These are phyloP conservation scores for Tuber borchii DNA, from an alignment of 495 filamentous ascomycete genomes.

Conservation along the genomic window DNA sequence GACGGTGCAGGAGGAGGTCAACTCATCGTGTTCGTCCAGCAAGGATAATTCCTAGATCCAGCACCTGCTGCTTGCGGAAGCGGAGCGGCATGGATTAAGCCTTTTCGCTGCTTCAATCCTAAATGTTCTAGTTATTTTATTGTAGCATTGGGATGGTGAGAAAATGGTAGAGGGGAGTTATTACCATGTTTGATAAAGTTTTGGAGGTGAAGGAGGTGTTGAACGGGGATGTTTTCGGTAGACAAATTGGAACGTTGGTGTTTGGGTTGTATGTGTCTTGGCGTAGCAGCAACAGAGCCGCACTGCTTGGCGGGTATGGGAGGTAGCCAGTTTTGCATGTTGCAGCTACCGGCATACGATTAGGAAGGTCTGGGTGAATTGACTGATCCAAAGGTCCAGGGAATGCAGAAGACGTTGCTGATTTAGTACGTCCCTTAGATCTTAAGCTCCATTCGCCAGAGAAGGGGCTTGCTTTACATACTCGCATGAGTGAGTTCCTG, in stretches of 20 bases:
- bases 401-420: neutral
- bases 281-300: neutral
- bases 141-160: neutral
- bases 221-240: neutral
- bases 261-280: neutral
- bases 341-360: too few relatives aligned
- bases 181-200: neutral
- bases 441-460: neutral
- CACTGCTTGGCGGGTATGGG: neutral
- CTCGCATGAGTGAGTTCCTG: too few relatives aligned
- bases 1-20: neutral
- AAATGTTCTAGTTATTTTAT: neutral
- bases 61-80: conserved; percentile 95
- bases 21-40: conserved; percentile 63
- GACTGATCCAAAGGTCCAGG: neutral
- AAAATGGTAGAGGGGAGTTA: neutral
- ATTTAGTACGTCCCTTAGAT: neutral
- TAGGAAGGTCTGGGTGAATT: neutral
- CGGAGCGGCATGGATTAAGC: conserved; percentile 99
- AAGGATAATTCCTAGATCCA: conserved; percentile 92
- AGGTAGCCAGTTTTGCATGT: too few relatives aligned
- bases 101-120: conserved; percentile 74
- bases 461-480: neutral
- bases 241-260: neutral
- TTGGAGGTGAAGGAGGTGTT: neutral